These are phyloP conservation scores for Bertia moriformis DNA, from an alignment of 2,329 filamentous ascomycete species.

Conservation along the genomic window DNA sequence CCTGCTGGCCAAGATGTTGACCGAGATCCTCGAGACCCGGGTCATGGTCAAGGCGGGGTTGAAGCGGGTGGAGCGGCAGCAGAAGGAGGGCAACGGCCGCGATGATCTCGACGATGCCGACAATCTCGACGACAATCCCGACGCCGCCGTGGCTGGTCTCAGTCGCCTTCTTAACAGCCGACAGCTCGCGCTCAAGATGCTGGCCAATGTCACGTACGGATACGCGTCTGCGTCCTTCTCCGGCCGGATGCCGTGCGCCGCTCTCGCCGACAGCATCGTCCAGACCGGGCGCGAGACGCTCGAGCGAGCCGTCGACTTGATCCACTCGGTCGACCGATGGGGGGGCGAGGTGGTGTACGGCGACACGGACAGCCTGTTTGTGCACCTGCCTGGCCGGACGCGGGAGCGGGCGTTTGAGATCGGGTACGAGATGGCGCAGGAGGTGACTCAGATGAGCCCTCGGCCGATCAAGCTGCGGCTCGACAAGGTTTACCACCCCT, in stretches of 20 bases:
- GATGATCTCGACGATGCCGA: too few relatives aligned
- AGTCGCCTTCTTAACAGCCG: constrained; percentile 85
- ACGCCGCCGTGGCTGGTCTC: too few relatives aligned
- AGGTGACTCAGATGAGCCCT: constrained; percentile 79
- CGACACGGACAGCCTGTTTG: constrained; percentile 89
- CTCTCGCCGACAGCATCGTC: constrained; percentile 96
- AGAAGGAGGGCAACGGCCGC: too few relatives aligned
- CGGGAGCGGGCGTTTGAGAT: constrained; percentile 81
- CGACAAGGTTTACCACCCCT: constrained; percentile 95
- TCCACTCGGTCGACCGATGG: constrained; percentile 78
- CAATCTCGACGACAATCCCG: not conserved
- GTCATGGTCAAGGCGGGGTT: constrained; percentile 97
- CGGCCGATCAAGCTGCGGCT: constrained; percentile 91
- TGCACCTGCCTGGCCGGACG: constrained; percentile 76
- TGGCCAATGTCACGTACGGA: constrained; percentile 95
- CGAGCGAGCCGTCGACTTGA: constrained; percentile 81
- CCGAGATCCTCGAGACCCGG: constrained; percentile 85
- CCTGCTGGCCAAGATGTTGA: constrained; percentile 86
- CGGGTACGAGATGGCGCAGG: constrained; percentile 78
- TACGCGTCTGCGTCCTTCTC: constrained; percentile 96
- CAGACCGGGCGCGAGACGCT: constrained; percentile 90
- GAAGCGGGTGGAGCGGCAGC: constrained; percentile 85
- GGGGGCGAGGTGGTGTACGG: constrained; percentile 94
- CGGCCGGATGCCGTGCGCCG: constrained; percentile 90
- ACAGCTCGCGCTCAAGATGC: constrained; percentile 82